Percentiles rank a stretch among this genome's conserved stretches.
phyloP scores from a whole-genome alignment of 2,329 filamentous ascomycete genomes.

The Beauveria varroae region DNA sequence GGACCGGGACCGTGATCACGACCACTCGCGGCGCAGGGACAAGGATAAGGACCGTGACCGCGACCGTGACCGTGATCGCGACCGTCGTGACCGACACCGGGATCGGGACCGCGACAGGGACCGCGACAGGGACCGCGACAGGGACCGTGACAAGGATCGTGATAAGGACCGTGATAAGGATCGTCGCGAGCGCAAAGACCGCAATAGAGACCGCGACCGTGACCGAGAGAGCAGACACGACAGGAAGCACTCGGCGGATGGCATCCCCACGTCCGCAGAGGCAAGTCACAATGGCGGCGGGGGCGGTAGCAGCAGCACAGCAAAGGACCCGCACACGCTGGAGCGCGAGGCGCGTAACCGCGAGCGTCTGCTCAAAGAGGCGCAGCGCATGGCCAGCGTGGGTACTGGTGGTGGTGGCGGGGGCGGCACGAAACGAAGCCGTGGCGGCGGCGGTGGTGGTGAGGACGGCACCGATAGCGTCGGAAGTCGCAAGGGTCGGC shows the following conservation, averaged over 20 bases:
- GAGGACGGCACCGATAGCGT: constrained; percentile 26
- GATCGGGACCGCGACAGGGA: constrained; percentile 27
- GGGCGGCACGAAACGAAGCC: constrained; percentile 40
- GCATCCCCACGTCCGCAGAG: constrained; percentile 21
- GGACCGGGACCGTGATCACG: constrained; percentile 26
- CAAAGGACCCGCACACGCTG: constrained; percentile 56
- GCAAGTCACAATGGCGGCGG: constrained; percentile 16
- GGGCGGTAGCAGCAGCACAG: constrained; percentile 10
- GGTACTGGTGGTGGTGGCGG: constrained; percentile 22
- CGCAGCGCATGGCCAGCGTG: constrained; percentile 54
- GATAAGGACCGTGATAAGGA: constrained; percentile 23
- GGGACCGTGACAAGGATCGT: constrained; percentile 23
- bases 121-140: constrained; percentile 26
- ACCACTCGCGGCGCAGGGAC: constrained; percentile 15
- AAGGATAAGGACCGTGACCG: constrained; percentile 23
- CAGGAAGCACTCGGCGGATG: constrained; percentile 22
- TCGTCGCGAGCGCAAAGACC: constrained; percentile 32
- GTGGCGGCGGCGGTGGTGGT: constrained; percentile 26
- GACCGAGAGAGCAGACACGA: constrained; percentile 20
- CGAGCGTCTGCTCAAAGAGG: constrained; percentile 60
- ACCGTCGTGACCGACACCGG: constrained; percentile 15
- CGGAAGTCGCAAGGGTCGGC: constrained; percentile 31
- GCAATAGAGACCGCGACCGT: constrained; percentile 29
- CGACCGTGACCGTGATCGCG: constrained; percentile 18
- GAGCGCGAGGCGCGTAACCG: constrained; percentile 61